Percentiles rank a stretch among this genome's conserved stretches.
Conservation (phyloP, 306 rosid genomes). For the Prinsepia uniflora region DNA sequence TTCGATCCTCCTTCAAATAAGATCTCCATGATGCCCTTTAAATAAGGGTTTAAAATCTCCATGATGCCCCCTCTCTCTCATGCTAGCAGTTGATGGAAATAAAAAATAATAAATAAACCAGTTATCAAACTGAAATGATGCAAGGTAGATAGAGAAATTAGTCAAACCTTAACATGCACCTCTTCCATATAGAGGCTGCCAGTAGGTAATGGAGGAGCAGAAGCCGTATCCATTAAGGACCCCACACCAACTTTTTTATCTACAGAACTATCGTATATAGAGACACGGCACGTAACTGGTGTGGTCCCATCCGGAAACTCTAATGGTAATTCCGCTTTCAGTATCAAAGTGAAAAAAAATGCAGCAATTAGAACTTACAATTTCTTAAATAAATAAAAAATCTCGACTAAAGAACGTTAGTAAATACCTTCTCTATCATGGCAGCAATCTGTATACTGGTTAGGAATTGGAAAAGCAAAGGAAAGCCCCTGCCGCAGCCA, state of each 20-base stretch:
- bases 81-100: background rate
- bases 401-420: conserved; percentile 13
- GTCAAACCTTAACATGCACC: conserved; percentile 87
- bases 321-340: conserved; percentile 75
- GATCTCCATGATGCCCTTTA: background rate
- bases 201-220: conserved; percentile 74
- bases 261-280: conserved; percentile 80
- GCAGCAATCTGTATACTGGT: conserved; percentile 82
- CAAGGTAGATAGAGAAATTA: conserved; percentile 23
- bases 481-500: conserved; percentile 70
- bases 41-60: background rate
- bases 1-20: background rate
- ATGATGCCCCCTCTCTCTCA: background rate
- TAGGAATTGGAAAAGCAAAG: conserved; percentile 95
- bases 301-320: conserved; percentile 99
- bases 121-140: conserved; percentile 6
- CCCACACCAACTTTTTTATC: conserved; percentile 95
- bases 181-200: conserved; percentile 98
- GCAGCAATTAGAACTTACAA: conserved; percentile 23
- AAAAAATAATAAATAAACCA: background rate
- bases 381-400: background rate
- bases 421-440: conserved; percentile 81
- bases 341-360: conserved; percentile 24
- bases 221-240: conserved; percentile 87
- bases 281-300: conserved; percentile 94